Base-by-base conservation (phyloP, 768 basidiomycete genomes). In the Amanita muscaria region DNA sequence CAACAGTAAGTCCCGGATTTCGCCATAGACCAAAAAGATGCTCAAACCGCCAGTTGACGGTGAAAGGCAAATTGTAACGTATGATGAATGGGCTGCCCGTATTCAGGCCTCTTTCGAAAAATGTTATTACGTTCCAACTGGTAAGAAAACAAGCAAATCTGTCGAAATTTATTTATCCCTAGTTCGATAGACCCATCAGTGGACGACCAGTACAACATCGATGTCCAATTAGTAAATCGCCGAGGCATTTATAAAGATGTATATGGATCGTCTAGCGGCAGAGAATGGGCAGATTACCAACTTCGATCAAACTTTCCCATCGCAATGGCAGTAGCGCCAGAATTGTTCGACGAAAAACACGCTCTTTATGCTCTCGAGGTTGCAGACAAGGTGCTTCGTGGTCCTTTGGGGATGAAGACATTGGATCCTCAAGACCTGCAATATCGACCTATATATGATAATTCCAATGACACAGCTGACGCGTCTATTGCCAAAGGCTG, bases 211-310 rank as follows among this genome's bases (percentile, higher is more conserved):
- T 90, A 90, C 66, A 71, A 72, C 44, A 62, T 96, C 53, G 69
- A 88, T 55, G 53, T 86, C 3, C 70, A 53, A 18, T 62, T 97
- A 27, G 71, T 96, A 49, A 86, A 90, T 59, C 82, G 90, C 11
- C 76, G 96, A 46, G 96, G 94, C 4, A 94, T 97, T 58, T 99
- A 98, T 73, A 99, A 99, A 71, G 96, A 99, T 59, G 90, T 98
- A 5, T 85, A 85, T 53, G 90, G 93, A 31, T 92, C 96, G 9
- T 88, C 88, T 1, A 57, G 71, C 38, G 86, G 81, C 8, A 76
- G 89, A 44, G 88, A 94, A 63, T 97, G 91, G 91, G 88, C 91
- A 4, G 93, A 99, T 64, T 99, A 98, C 61, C 96, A 98, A 63
- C 75, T 96, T 52, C 76, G 92, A 49, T 77, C 80, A 55, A 96